Evolutionary conservation across 768 basidiomycete genomes (phyloP).

Genomic region (Ramaria sp.): DNA sequence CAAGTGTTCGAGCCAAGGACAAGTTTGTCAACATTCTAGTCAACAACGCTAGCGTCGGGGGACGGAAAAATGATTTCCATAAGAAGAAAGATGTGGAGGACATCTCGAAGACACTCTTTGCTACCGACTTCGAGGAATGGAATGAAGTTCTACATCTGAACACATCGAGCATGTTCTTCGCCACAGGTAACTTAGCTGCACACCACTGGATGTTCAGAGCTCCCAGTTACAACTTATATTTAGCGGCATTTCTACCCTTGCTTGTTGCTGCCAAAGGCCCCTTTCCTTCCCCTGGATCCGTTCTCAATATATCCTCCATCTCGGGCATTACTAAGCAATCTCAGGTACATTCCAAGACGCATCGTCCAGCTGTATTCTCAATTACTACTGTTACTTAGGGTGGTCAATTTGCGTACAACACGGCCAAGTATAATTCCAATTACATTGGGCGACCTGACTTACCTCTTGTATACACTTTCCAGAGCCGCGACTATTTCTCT

Average conservation of each 20-base stretch:
- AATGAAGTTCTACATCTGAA: slow-evolving; percentile 5
- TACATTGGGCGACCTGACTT: background rate
- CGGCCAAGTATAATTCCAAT: slow-evolving; percentile 4
- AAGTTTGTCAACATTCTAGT: slow-evolving; percentile 4
- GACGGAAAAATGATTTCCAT: slow-evolving; percentile 4
- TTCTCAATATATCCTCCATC: slow-evolving; percentile 10
- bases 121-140: slow-evolving; percentile 1
- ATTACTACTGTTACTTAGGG: background rate
- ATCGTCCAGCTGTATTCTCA: background rate
- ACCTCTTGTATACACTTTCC: background rate
- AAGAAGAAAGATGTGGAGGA: background rate
- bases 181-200: background rate
- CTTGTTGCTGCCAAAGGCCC: slow-evolving; percentile 1
- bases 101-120: slow-evolving; percentile 7
- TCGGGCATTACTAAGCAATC: slow-evolving; percentile 11
- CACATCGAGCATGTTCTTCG: slow-evolving; percentile 6
- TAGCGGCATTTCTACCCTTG: slow-evolving; percentile 9
- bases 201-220: background rate
- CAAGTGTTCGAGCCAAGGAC: background rate
- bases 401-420: slow-evolving; percentile 9
- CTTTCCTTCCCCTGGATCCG: slow-evolving; percentile 1
- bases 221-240: background rate
- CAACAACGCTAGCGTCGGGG: slow-evolving; percentile 8
- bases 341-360: background rate
- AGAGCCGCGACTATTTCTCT: slow-evolving; percentile 9